phyloP scores from a whole-genome alignment of 2,329 filamentous ascomycete genomes.

The Stemphylium lycopersici region DNA sequence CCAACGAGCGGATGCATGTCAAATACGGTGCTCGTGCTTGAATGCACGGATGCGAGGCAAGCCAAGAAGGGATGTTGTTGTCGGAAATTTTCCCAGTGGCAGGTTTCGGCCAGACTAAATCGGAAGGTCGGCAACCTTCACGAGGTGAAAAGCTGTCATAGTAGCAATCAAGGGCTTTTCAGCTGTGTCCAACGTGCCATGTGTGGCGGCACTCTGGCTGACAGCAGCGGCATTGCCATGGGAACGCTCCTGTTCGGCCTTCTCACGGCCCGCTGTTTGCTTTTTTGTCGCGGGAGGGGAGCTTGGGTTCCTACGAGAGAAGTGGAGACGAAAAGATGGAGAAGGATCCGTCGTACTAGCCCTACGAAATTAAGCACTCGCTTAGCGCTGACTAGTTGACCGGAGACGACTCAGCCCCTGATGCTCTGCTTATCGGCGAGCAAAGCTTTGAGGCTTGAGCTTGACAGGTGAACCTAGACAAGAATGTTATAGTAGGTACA shows the following conservation, averaged over 20 bases:
- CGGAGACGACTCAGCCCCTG: slow-evolving; percentile 22
- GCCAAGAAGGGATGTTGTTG: not conserved
- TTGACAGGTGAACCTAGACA: slow-evolving; percentile 12
- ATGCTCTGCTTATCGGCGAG: slow-evolving; percentile 3
- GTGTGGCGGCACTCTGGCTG: not conserved
- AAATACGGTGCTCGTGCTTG: slow-evolving; percentile 17
- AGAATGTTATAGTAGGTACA: not conserved
- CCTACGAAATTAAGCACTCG: slow-evolving; percentile 26
- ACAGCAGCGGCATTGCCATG: not conserved
- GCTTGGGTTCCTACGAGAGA: not conserved
- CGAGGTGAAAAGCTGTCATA: not conserved
- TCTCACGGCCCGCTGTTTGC: not conserved
- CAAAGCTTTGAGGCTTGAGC: slow-evolving; percentile 33
- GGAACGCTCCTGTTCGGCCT: not conserved
- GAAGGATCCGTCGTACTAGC: slow-evolving; percentile 5
- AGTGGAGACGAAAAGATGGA: not conserved
- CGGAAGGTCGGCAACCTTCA: slow-evolving; percentile 5
- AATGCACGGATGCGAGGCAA: slow-evolving; percentile 14
- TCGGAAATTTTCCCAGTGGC: slow-evolving; percentile 6
- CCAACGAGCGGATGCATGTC: slow-evolving; percentile 8
- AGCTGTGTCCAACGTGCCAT: not conserved
- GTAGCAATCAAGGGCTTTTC: not conserved
- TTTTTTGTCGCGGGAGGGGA: not conserved
- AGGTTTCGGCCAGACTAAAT: slow-evolving; percentile 8
- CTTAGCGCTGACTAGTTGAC: slow-evolving; percentile 16